Conservation (phyloP, 2,329 filamentous ascomycete species). For the Davidsoniella eucalypti region DNA sequence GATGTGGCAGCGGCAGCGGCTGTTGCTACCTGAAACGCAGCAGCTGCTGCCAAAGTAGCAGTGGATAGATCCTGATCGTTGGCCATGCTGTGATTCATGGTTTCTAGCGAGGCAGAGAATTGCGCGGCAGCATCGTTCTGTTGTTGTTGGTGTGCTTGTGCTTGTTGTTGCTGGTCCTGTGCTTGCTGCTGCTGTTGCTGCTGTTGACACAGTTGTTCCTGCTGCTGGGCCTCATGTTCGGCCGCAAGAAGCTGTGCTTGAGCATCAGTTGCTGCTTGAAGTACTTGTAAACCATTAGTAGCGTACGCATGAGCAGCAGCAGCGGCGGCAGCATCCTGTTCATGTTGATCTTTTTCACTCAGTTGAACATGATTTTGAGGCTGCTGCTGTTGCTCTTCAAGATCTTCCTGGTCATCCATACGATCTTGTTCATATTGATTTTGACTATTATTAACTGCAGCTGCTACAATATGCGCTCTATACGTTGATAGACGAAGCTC, state of each 20-base stretch:
- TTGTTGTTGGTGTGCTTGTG: constrained; percentile 9
- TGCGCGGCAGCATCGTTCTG: constrained; percentile 10
- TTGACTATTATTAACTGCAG: too few species aligned
- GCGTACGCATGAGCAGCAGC: constrained; percentile 19
- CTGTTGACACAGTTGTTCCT: constrained; percentile 13
- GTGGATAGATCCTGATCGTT: constrained; percentile 6
- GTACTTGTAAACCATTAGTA: constrained; percentile 29
- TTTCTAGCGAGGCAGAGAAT: constrained; percentile 6
- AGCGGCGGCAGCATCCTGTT: not conserved
- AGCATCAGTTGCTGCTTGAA: constrained; percentile 29
- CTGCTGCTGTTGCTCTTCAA: too few species aligned
- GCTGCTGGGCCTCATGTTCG: constrained; percentile 15
- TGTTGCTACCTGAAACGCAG: constrained; percentile 9
- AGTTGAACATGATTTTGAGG: too few species aligned
- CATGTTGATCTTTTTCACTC: too few species aligned
- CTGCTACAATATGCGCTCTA: too few species aligned
- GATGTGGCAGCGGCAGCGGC: not conserved
- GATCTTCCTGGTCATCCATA: too few species aligned
- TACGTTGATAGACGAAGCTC: too few species aligned
- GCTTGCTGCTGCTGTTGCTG: constrained; percentile 12
- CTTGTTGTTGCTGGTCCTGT: constrained; percentile 9
- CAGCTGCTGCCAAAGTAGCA: constrained; percentile 7
- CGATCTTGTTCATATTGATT: too few species aligned
- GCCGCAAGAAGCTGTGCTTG: constrained; percentile 26
- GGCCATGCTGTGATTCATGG: constrained; percentile 1